Evolutionary conservation across 352 stramenopile genomes (phyloP), one percentile per base, ranked within the genome.

Genomic region (Phytophthora lateralis): DNA sequence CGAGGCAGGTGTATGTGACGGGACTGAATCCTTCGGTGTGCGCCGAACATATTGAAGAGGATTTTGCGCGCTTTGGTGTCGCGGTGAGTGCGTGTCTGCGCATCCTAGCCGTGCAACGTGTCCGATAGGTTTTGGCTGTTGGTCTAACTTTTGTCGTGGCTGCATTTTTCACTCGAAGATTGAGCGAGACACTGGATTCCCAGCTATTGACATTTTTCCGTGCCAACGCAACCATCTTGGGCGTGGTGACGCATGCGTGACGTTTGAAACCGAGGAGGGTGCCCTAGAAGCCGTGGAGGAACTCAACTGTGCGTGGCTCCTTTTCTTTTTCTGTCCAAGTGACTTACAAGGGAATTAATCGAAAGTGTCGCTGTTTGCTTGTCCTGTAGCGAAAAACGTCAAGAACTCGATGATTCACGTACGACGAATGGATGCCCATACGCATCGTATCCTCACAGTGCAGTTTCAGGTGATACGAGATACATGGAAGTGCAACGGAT

Each of bases 361-460:
- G 17, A 24, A 10, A 10, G 5, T 24, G 17, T 24, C 37, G 20
- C 14, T 43, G n/a, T 43, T 43, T 43, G 37, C 30, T 14, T 35
- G 32, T 21, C 15, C 38, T 44, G 38, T 10, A 88, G 78, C 57
- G 14, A 85, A 85, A 75, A 82, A 82, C 30, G 63, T 85, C 24
- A 82, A 80, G 59, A 88, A 84, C 53, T 83, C 76, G 48, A 68
- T 81, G 56, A 80, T 88, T 42, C 57, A 58, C 5, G 78, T 88
- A 26, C 71, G 63, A 11, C 52, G 20, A 21, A 88, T 88, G 78
- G 72, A 83, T 47, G 24, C 38, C 14, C 58, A 69, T 41, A 85
- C 74, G 6, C 76, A 80, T 49, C 71, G 72, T 12, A 67, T 88
- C 48, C 49, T 88, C 17, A 73, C 57, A 12, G 63, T 69, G 45